These are phyloP conservation scores for Leucosporidium creatinivorum DNA, from an alignment of 768 basidiomycete species.

Conservation along the genomic window DNA sequence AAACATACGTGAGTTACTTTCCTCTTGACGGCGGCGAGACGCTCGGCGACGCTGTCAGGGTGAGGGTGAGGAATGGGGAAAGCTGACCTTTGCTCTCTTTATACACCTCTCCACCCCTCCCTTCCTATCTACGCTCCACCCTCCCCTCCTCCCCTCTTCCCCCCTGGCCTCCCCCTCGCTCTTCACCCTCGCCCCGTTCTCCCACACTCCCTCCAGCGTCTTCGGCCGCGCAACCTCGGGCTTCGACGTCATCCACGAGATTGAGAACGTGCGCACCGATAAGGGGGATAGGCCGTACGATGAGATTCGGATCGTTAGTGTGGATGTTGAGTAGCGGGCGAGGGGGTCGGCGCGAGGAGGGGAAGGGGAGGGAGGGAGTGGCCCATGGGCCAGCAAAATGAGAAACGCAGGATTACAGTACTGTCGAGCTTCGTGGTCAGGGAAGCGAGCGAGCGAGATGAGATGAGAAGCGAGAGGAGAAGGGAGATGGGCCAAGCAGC, in stretches of 20 bases:
- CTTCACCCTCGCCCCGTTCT: constrained; percentile 51
- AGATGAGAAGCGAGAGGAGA: too few species aligned
- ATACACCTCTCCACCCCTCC: background rate
- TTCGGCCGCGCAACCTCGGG: constrained; percentile 84
- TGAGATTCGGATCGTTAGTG: constrained; percentile 35
- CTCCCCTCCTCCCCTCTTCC: background rate
- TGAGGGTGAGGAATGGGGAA: background rate
- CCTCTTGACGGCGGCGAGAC: too few species aligned
- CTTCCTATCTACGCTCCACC: background rate
- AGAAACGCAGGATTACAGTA: too few species aligned
- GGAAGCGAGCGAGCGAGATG: too few species aligned
- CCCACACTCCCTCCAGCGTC: constrained; percentile 69
- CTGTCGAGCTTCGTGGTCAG: too few species aligned
- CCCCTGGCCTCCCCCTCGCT: background rate
- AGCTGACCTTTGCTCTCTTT: too few species aligned
- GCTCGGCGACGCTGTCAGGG: background rate
- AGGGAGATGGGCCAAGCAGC: too few species aligned
- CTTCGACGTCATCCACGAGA: constrained; percentile 78
- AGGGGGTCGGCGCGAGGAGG: too few species aligned
- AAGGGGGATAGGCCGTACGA: constrained; percentile 40
- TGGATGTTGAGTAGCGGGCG: constrained; percentile 23
- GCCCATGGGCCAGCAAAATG: too few species aligned
- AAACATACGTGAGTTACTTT: constrained; percentile 44
- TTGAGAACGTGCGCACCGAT: constrained; percentile 52
- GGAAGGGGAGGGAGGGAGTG: too few species aligned